These are phyloP conservation scores for Grosmannia huntii DNA, from an alignment of 2,329 filamentous ascomycete species.

Conservation along the genomic window DNA sequence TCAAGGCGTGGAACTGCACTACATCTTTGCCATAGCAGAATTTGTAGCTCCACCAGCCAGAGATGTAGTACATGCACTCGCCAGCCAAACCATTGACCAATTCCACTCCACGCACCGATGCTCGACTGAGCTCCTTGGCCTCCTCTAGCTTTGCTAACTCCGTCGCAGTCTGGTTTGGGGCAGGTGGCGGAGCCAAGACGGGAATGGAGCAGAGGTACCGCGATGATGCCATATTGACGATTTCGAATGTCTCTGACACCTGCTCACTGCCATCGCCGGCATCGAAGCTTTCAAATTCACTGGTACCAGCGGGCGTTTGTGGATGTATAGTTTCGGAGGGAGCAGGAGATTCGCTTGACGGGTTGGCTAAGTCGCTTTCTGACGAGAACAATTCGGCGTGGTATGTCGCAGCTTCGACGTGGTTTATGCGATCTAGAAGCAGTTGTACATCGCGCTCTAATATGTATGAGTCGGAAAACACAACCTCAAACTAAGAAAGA, in stretches of 20 bases:
- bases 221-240: constrained; percentile 56
- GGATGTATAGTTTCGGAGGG: constrained; percentile 14
- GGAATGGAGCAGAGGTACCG: constrained; percentile 81
- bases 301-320: constrained; percentile 11
- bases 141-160: constrained; percentile 60
- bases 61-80: constrained; percentile 67
- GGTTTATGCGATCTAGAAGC: constrained; percentile 33
- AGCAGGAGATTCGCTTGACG: constrained; percentile 21
- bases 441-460: constrained; percentile 55
- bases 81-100: constrained; percentile 66
- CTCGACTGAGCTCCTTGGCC: constrained; percentile 65
- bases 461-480: constrained; percentile 61
- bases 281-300: constrained; percentile 14
- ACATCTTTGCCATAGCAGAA: constrained; percentile 86
- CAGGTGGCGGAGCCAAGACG: constrained; percentile 42
- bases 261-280: constrained; percentile 21
- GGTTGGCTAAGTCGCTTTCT: constrained; percentile 26
- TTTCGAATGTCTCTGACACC: constrained; percentile 48
- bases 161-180: constrained; percentile 52
- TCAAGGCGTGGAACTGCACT: constrained; percentile 78
- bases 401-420: constrained; percentile 22
- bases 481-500: constrained; percentile 58
- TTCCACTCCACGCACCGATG: constrained; percentile 67
- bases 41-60: constrained; percentile 92
- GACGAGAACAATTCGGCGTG: constrained; percentile 27